Evolutionary conservation across 208 protist species (phyloP), one percentile per base, ranked within the genome.

Genomic region (Leishmania martiniquensis): DNA sequence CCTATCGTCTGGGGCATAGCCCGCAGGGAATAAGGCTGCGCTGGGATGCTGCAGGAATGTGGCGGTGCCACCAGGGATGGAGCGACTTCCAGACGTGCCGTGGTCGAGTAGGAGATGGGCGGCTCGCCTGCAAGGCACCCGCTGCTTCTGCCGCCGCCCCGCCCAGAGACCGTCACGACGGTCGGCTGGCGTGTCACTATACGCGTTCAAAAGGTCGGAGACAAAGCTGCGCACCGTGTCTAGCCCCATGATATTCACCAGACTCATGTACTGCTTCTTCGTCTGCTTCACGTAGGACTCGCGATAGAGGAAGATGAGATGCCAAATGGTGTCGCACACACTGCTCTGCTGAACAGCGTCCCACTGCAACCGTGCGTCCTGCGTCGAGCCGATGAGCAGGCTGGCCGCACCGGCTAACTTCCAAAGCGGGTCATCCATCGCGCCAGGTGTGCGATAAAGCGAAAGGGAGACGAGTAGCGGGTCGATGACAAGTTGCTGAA

Each of bases 211-310:
- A 13, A 95, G 72, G 75, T 92, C 92, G 4, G 87, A 91, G 17
- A 96, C 85, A 73, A 97, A 93, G 39, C 85, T 87, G 65, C 90
- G 86, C 85, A 98, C 91, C 39, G 78, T 89, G 75, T 86, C 80
- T n/a, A 94, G 54, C 32, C 90, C 89, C n/a, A 85, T 87, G 22
- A 94, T 85, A 72, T 93, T 87, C n/a, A 95, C 78, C 3, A 94
- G 84, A 63, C 91, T 91, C 52, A 93, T 82, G 60, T 95, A 85
- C 85, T 97, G 89, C 22, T 85, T 77, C 44, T 83, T 79, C 55
- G 93, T 67, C 65, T 85, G 82, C 34, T 89, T 79, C 60, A 81
- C 82, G 79, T 97, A 97, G 59, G 85, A 85, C 29, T 88, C 85
- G 15, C 78, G 87, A 80, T 97, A 96, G 25, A 72, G 80, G 29